A percentile compares a stretch with the other conserved stretches of the same genome.
Conservation (phyloP, 257 asterid genomes). For the Cruciata laevipes region DNA sequence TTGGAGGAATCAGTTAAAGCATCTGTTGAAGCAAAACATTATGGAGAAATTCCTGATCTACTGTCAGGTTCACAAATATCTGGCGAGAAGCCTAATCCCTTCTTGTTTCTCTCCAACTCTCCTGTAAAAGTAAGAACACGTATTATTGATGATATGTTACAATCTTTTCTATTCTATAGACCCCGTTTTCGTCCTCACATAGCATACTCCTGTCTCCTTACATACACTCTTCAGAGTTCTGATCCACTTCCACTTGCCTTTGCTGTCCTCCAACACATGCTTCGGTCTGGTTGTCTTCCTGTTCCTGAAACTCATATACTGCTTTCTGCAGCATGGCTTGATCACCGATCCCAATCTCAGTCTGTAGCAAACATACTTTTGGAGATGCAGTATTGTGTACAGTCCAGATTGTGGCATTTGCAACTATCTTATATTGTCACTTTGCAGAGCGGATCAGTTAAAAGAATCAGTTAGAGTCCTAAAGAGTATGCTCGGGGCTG, state of each 20-base stretch:
- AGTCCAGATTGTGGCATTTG: constrained; percentile 64
- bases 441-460: constrained; percentile 53
- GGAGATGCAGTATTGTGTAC: constrained; percentile 64
- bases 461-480: constrained; percentile 49
- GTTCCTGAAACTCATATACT: constrained; percentile 49
- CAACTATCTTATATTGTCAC: constrained; percentile 60
- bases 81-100: constrained; percentile 48
- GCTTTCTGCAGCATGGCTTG: constrained; percentile 61
- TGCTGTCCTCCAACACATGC: constrained; percentile 57
- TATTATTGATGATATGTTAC: constrained; percentile 49
- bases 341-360: constrained; percentile 21
- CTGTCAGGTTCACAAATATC: constrained; percentile 28
- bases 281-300: constrained; percentile 76
- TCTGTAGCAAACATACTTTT: constrained; percentile 33
- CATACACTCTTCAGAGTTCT: constrained; percentile 42
- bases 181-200: constrained; percentile 50
- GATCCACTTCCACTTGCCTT: constrained; percentile 58
- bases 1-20: constrained; percentile 43
- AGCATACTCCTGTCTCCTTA: constrained; percentile 61
- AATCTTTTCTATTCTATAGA: constrained; percentile 46
- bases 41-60: constrained; percentile 46
- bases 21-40: too few species aligned
- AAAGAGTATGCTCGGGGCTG: constrained; percentile 50
- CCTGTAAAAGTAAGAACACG: constrained; percentile 27
- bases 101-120: constrained; percentile 44